Percentiles rank a stretch among this genome's conserved stretches.
Conservation (phyloP, 2,329 filamentous ascomycete genomes). For the Arthrobotrys iridis region DNA sequence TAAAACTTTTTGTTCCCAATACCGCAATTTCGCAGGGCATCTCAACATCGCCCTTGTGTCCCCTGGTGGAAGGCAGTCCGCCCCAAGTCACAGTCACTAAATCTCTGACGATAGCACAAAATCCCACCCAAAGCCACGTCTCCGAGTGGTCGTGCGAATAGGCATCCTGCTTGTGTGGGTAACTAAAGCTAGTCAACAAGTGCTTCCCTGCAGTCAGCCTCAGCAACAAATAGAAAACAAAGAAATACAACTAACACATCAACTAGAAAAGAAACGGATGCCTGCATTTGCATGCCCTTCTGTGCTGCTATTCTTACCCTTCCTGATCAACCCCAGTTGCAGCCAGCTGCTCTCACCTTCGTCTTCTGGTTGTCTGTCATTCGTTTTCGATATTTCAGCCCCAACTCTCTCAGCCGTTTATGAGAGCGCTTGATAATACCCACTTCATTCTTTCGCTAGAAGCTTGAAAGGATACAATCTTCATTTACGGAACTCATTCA, state of each 20-base stretch:
- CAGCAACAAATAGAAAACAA: slow-evolving; percentile 39
- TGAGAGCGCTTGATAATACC: slow-evolving; percentile 24
- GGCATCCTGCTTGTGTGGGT: slow-evolving; percentile 24
- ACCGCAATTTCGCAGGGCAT: slow-evolving; percentile 16
- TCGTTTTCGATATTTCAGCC: slow-evolving; percentile 40
- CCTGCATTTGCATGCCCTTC: slow-evolving; percentile 25
- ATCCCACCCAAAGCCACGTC: slow-evolving; percentile 42
- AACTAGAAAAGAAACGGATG: slow-evolving; percentile 48
- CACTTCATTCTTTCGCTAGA: slow-evolving; percentile 36
- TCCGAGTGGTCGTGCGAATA: slow-evolving; percentile 18
- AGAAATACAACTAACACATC: slow-evolving; percentile 23
- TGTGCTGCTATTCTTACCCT: slow-evolving; percentile 44
- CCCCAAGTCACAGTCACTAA: slow-evolving; percentile 28
- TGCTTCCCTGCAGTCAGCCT: slow-evolving; percentile 47
- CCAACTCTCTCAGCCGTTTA: slow-evolving; percentile 41
- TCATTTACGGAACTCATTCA: slow-evolving; percentile 23
- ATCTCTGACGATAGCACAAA: slow-evolving; percentile 33
- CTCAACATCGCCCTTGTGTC: slow-evolving; percentile 13
- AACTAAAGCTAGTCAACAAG: slow-evolving; percentile 7
- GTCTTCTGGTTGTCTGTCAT: slow-evolving; percentile 28
- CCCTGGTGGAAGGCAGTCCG: slow-evolving; percentile 16
- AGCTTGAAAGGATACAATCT: slow-evolving; percentile 30
- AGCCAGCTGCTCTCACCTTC: slow-evolving; percentile 20
- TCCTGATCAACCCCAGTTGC: slow-evolving; percentile 30
- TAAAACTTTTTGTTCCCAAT: slow-evolving; percentile 37